Percentiles rank a stretch among this genome's conserved stretches.
These are phyloP conservation scores for Micractinium conductrix DNA, from an alignment of 139 green algal genomes.

Conservation along the genomic window DNA sequence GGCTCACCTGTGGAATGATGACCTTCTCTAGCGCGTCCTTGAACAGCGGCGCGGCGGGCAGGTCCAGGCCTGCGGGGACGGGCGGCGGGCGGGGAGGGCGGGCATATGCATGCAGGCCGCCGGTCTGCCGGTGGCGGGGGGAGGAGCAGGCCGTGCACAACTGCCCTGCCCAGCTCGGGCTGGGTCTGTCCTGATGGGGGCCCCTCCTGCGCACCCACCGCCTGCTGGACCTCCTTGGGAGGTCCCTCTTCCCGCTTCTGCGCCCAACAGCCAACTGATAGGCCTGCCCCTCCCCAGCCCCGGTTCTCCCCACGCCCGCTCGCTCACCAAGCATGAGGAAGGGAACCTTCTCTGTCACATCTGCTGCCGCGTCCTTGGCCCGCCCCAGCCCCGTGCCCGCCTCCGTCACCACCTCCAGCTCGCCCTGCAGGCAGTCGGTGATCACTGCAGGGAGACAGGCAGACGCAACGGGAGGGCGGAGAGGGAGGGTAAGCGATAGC, in stretches of 20 bases:
- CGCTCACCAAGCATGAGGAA: constrained; percentile 35
- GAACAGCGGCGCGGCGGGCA: constrained; percentile 96
- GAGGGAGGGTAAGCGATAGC: not conserved
- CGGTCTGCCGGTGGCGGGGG: not conserved
- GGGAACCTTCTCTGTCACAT: constrained; percentile 25
- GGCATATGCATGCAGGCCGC: not conserved
- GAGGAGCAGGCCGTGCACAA: not conserved
- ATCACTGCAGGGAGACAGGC: constrained; percentile 65
- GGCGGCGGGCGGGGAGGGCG: not conserved
- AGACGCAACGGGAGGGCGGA: not conserved
- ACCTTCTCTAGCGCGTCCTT: constrained; percentile 96
- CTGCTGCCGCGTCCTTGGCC: constrained; percentile 44
- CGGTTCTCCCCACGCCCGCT: too few species aligned
- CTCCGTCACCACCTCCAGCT: constrained; percentile 89
- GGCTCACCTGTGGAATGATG: constrained; percentile 96
- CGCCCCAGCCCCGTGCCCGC: constrained; percentile 82
- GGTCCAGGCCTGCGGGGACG: constrained; percentile 73
- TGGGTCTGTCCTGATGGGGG: too few species aligned
- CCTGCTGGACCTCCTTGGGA: too few species aligned
- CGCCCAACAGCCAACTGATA: too few species aligned
- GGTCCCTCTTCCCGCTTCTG: too few species aligned
- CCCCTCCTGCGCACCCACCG: too few species aligned
- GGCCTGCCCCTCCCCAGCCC: too few species aligned
- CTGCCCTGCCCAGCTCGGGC: not conserved
- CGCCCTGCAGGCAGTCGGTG: constrained; percentile 92